Evolutionary conservation across 2,329 filamentous ascomycete genomes (phyloP).

Genomic region (Fusarium nematophilum): DNA sequence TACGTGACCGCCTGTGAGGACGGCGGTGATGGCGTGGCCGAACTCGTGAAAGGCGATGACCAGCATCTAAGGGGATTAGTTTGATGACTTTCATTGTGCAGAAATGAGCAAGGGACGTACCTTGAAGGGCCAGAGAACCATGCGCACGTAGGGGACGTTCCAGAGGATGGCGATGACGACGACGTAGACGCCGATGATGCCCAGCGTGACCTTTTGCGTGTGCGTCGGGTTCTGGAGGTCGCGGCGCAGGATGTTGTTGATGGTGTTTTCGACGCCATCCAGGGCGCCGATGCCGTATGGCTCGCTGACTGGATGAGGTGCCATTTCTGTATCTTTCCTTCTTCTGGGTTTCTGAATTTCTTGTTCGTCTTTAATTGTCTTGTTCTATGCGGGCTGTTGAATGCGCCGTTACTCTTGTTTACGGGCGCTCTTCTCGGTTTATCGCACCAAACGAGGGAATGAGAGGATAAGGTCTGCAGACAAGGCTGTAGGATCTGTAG

Average conservation of each 20-base stretch:
- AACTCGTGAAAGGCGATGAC: slow-evolving; percentile 88
- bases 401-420: slow-evolving; percentile 2
- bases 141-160: slow-evolving; percentile 82
- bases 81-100: background rate
- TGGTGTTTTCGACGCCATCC: slow-evolving; percentile 12
- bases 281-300: slow-evolving; percentile 28
- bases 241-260: slow-evolving; percentile 56
- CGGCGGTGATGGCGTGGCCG: slow-evolving; percentile 78
- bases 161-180: slow-evolving; percentile 81
- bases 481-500: background rate
- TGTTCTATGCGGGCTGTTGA: background rate
- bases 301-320: slow-evolving; percentile 23
- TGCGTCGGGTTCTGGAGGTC: slow-evolving; percentile 69
- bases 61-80: slow-evolving; percentile 69
- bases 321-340: slow-evolving; percentile 22
- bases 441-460: slow-evolving; percentile 16
- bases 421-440: too few relatives aligned
- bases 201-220: slow-evolving; percentile 77
- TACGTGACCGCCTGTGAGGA: slow-evolving; percentile 78
- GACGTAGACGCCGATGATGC: slow-evolving; percentile 77
- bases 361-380: background rate
- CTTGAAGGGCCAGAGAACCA: slow-evolving; percentile 85
- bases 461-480: background rate
- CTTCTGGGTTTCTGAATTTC: too few relatives aligned
- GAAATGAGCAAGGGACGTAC: slow-evolving; percentile 55